Evolutionary conservation across 192 early-diverging fungal species (phyloP), one percentile per base, ranked within the genome.

Genomic region (Piromyces finnis): DNA sequence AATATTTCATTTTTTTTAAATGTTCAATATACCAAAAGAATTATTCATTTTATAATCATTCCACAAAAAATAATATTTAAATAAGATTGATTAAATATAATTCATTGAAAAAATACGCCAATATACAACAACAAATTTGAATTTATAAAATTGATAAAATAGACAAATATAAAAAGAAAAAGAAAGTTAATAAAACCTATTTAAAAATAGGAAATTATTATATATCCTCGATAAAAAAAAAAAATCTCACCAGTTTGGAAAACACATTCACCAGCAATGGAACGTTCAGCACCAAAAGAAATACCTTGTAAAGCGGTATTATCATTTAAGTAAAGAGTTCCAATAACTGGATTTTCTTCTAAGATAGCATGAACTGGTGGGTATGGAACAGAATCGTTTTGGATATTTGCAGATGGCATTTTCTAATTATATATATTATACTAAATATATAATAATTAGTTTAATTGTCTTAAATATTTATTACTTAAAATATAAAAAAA

Each of bases 261-360:
- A 80, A 99, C 97, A 82, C 95, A 96, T 87, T 99, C 97, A 78
- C 97, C 97, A 79, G 96, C 88, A 78, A 97, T 91, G 39, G 91
- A 92, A 78, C 88, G 87, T 86, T 97, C 95, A 16, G 95, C 91
- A 79, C 97, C 97, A 87, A 99, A 99, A n/a, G 95, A 96, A 83
- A 94, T 87, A 81, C 96, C 97, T 81, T 95, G 89, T 83, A 90
- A 93, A 77, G 91, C 88, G 28, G 92, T 87, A 35, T 95, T 97
- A 86, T 98, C 95, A 79, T 94, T 87, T 35, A 98, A 88, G 37
- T 92, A 89, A 79, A 99, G 86, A n/a, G 93, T 87, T 13, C 92
- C 92, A 28, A 86, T 81, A 28, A 88, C 87, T 27, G 85, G 84
- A n/a, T 80, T 78, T 30, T 86, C 86, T 78, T 80, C 51, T 68